phyloP scores from a whole-genome alignment of 2,329 filamentous ascomycete genomes.

The Didymella segeticola region DNA sequence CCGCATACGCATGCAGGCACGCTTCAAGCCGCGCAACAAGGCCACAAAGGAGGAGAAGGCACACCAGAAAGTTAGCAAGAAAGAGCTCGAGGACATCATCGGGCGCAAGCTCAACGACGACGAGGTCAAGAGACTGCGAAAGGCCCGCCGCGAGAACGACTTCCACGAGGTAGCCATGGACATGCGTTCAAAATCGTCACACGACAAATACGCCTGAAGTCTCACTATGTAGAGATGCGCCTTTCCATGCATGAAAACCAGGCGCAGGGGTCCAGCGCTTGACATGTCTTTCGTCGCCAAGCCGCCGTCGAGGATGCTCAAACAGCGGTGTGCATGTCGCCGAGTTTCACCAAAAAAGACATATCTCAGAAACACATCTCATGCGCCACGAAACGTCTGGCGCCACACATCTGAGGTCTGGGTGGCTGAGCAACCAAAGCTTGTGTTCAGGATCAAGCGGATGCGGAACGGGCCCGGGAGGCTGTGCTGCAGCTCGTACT shows the following conservation, averaged over 20 bases:
- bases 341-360: slow-evolving; percentile 1
- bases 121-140: slow-evolving; percentile 84
- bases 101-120: slow-evolving; percentile 80
- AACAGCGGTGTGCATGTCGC: slow-evolving; percentile 13
- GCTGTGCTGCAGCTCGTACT: slow-evolving; percentile 2
- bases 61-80: slow-evolving; percentile 81
- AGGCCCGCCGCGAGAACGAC: slow-evolving; percentile 81
- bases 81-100: slow-evolving; percentile 82
- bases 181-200: slow-evolving; percentile 89
- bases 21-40: slow-evolving; percentile 86
- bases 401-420: slow-evolving; percentile 16
- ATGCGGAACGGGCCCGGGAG: neutral
- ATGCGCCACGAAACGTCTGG: slow-evolving; percentile 20
- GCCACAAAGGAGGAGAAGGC: slow-evolving; percentile 84
- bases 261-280: neutral
- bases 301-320: slow-evolving; percentile 10
- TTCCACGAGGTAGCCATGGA: slow-evolving; percentile 88
- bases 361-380: slow-evolving; percentile 7
- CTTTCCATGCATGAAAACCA: neutral
- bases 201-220: slow-evolving; percentile 45
- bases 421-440: slow-evolving; percentile 17
- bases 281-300: slow-evolving; percentile 1
- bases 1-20: slow-evolving; percentile 89
- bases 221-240: neutral
- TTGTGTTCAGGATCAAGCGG: neutral